phyloP scores from a whole-genome alignment of 1,284 basidiomycete species.

The Phellopilus nigrolimitatus region DNA sequence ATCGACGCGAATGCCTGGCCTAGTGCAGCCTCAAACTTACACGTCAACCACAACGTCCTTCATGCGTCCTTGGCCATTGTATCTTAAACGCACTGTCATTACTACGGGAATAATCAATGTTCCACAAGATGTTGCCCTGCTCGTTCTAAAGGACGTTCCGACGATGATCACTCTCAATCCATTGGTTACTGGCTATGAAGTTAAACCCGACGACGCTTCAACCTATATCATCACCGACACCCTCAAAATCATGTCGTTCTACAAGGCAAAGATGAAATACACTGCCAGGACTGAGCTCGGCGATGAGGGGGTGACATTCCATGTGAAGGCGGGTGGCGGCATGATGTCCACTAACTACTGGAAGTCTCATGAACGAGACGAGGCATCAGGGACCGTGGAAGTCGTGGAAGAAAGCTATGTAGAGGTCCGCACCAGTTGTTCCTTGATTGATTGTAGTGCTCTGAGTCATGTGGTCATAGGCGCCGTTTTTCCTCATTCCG shows the following conservation, averaged over 20 bases:
- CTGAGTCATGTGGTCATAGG: background rate
- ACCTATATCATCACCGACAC: constrained; percentile 34
- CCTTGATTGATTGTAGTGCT: background rate
- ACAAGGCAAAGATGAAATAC: constrained; percentile 28
- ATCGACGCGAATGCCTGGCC: too few relatives aligned
- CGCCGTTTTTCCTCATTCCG: constrained; percentile 26
- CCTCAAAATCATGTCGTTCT: constrained; percentile 28
- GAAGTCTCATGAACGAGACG: constrained; percentile 25
- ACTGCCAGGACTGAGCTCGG: constrained; percentile 25
- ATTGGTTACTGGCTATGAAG: constrained; percentile 28
- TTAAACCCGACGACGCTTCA: constrained; percentile 27
- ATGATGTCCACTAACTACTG: constrained; percentile 30
- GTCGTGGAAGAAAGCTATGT: constrained; percentile 28
- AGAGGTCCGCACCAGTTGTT: constrained; percentile 25
- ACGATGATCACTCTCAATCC: constrained; percentile 33
- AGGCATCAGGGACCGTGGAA: constrained; percentile 25
- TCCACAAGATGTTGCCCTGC: constrained; percentile 26
- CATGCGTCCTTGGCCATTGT: constrained; percentile 15
- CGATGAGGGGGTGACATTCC: constrained; percentile 31
- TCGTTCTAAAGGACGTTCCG: constrained; percentile 33
- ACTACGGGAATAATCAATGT: constrained; percentile 27
- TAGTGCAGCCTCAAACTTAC: too few relatives aligned
- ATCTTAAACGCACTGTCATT: constrained; percentile 25
- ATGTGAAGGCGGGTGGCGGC: constrained; percentile 32
- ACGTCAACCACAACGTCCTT: too few relatives aligned